Evolutionary conservation across 805 yeast genomes (phyloP), one percentile per base, ranked within the genome.

Genomic region (Kodamaea laetipori): DNA sequence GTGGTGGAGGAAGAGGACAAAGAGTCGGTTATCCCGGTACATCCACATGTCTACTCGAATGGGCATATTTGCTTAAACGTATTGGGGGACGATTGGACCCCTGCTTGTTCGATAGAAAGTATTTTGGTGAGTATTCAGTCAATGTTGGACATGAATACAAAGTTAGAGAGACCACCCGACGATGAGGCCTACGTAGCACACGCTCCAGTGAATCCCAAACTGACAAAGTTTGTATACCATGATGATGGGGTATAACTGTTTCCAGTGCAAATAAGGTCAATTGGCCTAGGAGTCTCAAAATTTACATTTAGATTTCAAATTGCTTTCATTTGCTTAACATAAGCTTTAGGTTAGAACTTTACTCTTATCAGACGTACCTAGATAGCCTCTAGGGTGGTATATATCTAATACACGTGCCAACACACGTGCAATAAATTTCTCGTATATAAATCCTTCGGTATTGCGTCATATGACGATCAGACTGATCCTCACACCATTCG

Each of bases 51-150:
- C 2, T 84, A 84, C 55, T 74, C 84, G 24, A 85, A 85, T 54
- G 92, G 90, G 1, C 90, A 85, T 53, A 84, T 84, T n/a, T 84
- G 92, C 56, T 64, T 84, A 15, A 80, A 84, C 53, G 62, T 85
- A 1, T 61, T 84, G 27, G 88, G 85, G 2, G 73, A 72, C 13
- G 84, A 76, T 32, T 82, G 88, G 88, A 71, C 85, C 0, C 86
- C 88, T 0, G 82, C 81, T 0, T 79, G 80, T 47, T 67, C 77
- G 0, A 59, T 80, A 1, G 72, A 71, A 30, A 64, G 77, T 1
- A 60, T 78, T 0, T 58, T 76, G 8, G 44, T 85, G 17, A 81
- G 89, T 10, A 59, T 84, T 15, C 90, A 85, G 53, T 78, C 85
- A 28, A 78, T 84, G 81, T 60, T 84, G 32, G 69, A 69, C 8